phyloP scores from a whole-genome alignment of 352 stramenopile species.

The Pythium myriotylum region DNA sequence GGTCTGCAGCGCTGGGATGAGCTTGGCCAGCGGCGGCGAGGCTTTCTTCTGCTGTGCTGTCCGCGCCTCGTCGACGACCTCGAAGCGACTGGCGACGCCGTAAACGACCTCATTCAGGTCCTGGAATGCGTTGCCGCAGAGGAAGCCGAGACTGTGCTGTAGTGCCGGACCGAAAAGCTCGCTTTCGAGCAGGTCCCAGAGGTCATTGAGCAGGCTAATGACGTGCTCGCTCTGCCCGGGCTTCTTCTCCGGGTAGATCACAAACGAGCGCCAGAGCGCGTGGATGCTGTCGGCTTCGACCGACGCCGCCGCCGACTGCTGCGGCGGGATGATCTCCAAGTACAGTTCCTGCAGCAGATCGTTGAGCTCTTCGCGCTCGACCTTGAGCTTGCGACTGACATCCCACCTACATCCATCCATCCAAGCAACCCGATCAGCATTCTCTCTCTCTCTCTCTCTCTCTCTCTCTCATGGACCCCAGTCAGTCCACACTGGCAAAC shows the following conservation, averaged over 20 bases:
- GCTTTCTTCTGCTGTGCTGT: slow-evolving; percentile 47
- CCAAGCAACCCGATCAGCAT: neutral
- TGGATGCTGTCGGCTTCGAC: slow-evolving; percentile 38
- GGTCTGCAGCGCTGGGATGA: slow-evolving; percentile 74
- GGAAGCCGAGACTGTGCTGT: slow-evolving; percentile 69
- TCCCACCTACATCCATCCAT: slow-evolving; percentile 59
- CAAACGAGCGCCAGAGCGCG: slow-evolving; percentile 58
- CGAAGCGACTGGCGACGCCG: slow-evolving; percentile 31
- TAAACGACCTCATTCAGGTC: slow-evolving; percentile 80
- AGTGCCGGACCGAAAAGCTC: slow-evolving; percentile 73
- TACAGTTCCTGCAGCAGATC: slow-evolving; percentile 73
- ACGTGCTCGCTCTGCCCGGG: slow-evolving; percentile 69
- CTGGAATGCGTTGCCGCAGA: slow-evolving; percentile 84
- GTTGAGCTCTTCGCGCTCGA: slow-evolving; percentile 73
- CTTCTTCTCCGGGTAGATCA: slow-evolving; percentile 79
- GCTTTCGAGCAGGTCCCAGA: slow-evolving; percentile 83
- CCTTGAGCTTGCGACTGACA: slow-evolving; percentile 68
- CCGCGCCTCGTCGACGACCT: slow-evolving; percentile 30
- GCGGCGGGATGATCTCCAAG: slow-evolving; percentile 51
- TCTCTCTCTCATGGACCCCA: too few species aligned
- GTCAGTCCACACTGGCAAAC: too few species aligned
- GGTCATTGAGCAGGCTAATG: slow-evolving; percentile 79
- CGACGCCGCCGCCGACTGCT: slow-evolving; percentile 15
- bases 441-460: too few species aligned
- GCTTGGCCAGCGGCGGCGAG: slow-evolving; percentile 70